Percentiles rank a stretch among this genome's conserved stretches.
phyloP scores from a whole-genome alignment of 192 early-diverging fungal species.

The Dimargaris cristalligena region DNA sequence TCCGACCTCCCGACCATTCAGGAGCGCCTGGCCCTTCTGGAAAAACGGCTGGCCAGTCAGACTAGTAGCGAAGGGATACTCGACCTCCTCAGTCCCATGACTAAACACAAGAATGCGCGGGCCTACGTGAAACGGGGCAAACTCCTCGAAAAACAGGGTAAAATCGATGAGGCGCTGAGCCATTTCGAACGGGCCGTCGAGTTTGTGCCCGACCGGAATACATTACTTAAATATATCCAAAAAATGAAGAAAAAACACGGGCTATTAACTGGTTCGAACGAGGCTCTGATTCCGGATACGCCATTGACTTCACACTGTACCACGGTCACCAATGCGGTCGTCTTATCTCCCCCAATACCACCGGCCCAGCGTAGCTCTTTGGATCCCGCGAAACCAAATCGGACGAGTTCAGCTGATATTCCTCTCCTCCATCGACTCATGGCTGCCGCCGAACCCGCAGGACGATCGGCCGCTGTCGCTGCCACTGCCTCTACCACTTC shows the following conservation, averaged over 20 bases:
- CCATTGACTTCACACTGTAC: too few relatives aligned
- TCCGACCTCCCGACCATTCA: not conserved
- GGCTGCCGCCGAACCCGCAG: too few relatives aligned
- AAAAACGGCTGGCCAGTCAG: slow-evolving; percentile 10
- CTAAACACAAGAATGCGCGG: slow-evolving; percentile 34
- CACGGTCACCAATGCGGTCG: too few relatives aligned
- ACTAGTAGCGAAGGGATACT: slow-evolving; percentile 16
- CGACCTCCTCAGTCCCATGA: slow-evolving; percentile 32
- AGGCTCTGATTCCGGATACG: too few relatives aligned
- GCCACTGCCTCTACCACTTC: too few relatives aligned
- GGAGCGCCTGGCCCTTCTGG: slow-evolving; percentile 11
- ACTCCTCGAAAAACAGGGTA: slow-evolving; percentile 28
- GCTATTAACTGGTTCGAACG: too few relatives aligned
- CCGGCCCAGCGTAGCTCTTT: too few relatives aligned
- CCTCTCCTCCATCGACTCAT: too few relatives aligned
- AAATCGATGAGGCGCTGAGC: slow-evolving; percentile 25
- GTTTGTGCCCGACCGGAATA: slow-evolving; percentile 28
- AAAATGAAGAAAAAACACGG: slow-evolving; percentile 16
- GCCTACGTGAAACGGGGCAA: slow-evolving; percentile 31
- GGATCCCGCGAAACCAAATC: too few relatives aligned
- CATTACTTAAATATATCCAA: slow-evolving; percentile 25
- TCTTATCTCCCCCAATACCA: too few relatives aligned
- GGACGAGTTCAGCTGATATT: too few relatives aligned
- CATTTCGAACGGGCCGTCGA: slow-evolving; percentile 28
- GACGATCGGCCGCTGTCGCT: too few relatives aligned